Evolutionary conservation across 345 rosid genomes (phyloP).

Genomic region (Lepidium aucheri): DNA sequence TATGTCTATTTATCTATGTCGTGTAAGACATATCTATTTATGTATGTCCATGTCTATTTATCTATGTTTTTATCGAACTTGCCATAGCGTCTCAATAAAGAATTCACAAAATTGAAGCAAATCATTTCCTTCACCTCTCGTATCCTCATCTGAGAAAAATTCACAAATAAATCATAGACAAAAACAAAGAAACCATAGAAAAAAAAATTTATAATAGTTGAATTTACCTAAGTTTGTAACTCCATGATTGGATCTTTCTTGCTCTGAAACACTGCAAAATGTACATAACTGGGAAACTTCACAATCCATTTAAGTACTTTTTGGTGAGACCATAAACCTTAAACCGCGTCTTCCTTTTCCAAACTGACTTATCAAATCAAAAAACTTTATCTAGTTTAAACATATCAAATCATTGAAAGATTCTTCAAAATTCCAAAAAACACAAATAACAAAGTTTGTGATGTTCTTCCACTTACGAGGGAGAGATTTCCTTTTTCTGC

Average conservation of each 20-base stretch:
- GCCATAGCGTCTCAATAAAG: conserved; percentile 61
- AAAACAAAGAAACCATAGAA: not conserved
- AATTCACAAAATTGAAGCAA: conserved; percentile 65
- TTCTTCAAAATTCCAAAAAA: not conserved
- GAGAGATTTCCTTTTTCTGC: not conserved
- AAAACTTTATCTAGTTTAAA: not conserved
- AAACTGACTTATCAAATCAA: not conserved
- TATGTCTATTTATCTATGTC: too few relatives aligned
- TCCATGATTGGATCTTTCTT: conserved; percentile 50
- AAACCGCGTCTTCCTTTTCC: not conserved
- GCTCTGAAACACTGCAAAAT: conserved; percentile 59
- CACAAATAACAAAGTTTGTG: not conserved
- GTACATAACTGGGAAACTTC: conserved; percentile 52
- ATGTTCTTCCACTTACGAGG: not conserved
- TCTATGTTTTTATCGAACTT: too few relatives aligned
- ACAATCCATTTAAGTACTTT: conserved; percentile 34
- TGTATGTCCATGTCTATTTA: too few relatives aligned
- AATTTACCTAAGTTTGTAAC: conserved; percentile 45
- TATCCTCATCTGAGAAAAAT: conserved; percentile 43
- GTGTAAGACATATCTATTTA: too few relatives aligned
- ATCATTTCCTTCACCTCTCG: conserved; percentile 32
- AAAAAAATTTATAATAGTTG: not conserved
- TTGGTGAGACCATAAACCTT: conserved; percentile 27
- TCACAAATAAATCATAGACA: not conserved
- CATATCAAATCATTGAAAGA: conserved; percentile 8